Base-by-base conservation (phyloP, 1,284 basidiomycete species). In the Cryptococcus sp. region DNA sequence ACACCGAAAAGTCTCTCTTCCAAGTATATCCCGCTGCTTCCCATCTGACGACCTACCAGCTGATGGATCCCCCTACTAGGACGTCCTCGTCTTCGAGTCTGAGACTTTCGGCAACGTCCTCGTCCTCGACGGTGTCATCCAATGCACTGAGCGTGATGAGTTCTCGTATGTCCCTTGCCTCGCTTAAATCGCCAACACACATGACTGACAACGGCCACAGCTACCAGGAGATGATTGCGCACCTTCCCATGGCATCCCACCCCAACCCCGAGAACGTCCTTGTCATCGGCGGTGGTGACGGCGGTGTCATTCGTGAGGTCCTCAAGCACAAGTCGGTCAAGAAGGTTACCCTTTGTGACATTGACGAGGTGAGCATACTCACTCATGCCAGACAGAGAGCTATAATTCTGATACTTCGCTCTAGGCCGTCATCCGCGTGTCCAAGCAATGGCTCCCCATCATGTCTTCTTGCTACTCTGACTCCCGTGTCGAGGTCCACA, bases 181-280 rank as follows among this genome's bases (percentile, higher is more conserved):
- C 39, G 35, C 35, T 46, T 7, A 47, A 8, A 4, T 35, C 8
- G 7, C 7, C 30, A 55, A 17, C 19, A 19, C 16, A 10, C 17
- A 8, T 19, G 35, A 7, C 22, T n/a, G 25, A 52, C 58, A 22
- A 59, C 54, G 22, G 27, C 8, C 22, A 22, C 68, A 93, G 91
- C n/a, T 98, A 98, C 81, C 96, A 99, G 79, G 95, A 99, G 82
- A 98, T 99, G 95, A 99, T 99, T 71, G 86, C 95, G 19, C 94
- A 98, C 81, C 82, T 99, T 51, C 95, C 95, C 41, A 84, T 99
- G 65, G 88, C 91, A 23, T 93, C 89, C 64, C 95, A 99, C 80
- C 95, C 96, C 30, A 91, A 97, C 83, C 96, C 95, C 1, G 89
- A 92, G 81, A 88, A 90, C 71, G 94, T 98, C 22, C 87, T 99